Conservation (phyloP, 2,329 filamentous ascomycete genomes). For the Fusarium zealandicum region DNA sequence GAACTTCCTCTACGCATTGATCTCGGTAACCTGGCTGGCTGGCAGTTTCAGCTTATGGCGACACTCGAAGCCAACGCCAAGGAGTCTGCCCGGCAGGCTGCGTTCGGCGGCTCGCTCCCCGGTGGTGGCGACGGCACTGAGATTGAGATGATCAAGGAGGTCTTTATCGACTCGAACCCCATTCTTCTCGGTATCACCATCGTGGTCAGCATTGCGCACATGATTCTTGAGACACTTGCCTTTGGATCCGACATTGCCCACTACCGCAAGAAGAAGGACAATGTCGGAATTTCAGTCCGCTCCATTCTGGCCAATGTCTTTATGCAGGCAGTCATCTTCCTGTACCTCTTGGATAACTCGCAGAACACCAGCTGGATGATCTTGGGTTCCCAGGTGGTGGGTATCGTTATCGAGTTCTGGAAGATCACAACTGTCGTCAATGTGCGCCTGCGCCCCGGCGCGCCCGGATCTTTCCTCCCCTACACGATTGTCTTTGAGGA, state of each 20-base stretch:
- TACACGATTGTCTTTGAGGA: conserved; percentile 89
- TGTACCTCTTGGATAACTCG: conserved; percentile 96
- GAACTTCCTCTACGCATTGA: conserved; percentile 83
- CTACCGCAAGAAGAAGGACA: conserved; percentile 99
- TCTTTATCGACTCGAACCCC: conserved; percentile 91
- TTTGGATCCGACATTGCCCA: conserved; percentile 98
- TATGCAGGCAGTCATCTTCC: conserved; percentile 95
- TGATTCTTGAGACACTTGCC: conserved; percentile 93
- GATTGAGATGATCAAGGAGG: conserved; percentile 96
- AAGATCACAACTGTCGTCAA: conserved; percentile 97
- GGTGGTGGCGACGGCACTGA: conserved; percentile 89
- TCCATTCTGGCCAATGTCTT: conserved; percentile 97
- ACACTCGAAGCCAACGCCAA: conserved; percentile 89
- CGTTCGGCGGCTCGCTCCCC: conserved; percentile 73
- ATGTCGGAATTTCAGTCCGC: conserved; percentile 93
- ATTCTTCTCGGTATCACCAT: conserved; percentile 87
- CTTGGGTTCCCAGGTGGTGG: conserved; percentile 87
- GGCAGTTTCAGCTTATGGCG: conserved; percentile 89
- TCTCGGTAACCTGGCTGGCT: conserved; percentile 80
- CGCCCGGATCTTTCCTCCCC: conserved; percentile 74
- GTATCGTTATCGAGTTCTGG: conserved; percentile 77
- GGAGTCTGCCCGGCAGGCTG: conserved; percentile 79
- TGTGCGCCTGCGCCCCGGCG: conserved; percentile 76
- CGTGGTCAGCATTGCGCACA: conserved; percentile 86
- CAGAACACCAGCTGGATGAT: conserved; percentile 99